Percentiles rank a stretch among this genome's conserved stretches.
Conservation (phyloP, 768 basidiomycete genomes). For the Asterophora lycoperdoides region DNA sequence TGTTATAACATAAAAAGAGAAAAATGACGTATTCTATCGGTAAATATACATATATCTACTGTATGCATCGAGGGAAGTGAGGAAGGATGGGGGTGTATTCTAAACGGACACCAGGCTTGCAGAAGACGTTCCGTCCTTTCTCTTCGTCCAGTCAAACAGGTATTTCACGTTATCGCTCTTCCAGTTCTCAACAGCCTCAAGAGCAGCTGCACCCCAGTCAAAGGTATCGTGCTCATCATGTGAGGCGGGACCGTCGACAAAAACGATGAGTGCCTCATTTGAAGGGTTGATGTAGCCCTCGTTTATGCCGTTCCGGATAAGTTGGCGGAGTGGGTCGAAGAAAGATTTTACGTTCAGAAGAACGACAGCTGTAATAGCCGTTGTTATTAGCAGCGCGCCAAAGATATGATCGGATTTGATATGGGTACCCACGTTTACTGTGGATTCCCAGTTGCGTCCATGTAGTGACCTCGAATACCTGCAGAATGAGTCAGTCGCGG, state of each 20-base stretch:
- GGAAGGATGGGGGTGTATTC: not conserved
- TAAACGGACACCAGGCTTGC: constrained; percentile 8
- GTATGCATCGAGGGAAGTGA: too few relatives aligned
- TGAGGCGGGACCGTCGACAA: constrained; percentile 70
- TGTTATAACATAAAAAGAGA: too few relatives aligned
- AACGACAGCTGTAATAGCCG: constrained; percentile 58
- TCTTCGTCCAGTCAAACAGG: constrained; percentile 49
- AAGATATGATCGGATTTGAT: not conserved
- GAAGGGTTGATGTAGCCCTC: constrained; percentile 70
- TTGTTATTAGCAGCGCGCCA: not conserved
- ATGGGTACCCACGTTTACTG: constrained; percentile 55
- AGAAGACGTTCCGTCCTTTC: constrained; percentile 25
- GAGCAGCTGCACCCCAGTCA: constrained; percentile 74
- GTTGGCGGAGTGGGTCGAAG: constrained; percentile 75
- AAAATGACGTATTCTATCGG: too few relatives aligned
- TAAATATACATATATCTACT: too few relatives aligned
- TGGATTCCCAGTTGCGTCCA: constrained; percentile 94
- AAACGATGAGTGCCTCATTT: constrained; percentile 60
- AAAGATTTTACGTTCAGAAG: constrained; percentile 83
- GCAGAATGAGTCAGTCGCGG: not conserved
- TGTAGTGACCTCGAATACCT: constrained; percentile 89
- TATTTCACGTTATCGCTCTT: constrained; percentile 23
- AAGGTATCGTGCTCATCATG: constrained; percentile 49
- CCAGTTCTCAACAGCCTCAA: constrained; percentile 66
- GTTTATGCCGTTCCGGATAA: constrained; percentile 62